Evolutionary conservation across 129 eudicot genomes (phyloP).

Genomic region (Logfia minima): DNA sequence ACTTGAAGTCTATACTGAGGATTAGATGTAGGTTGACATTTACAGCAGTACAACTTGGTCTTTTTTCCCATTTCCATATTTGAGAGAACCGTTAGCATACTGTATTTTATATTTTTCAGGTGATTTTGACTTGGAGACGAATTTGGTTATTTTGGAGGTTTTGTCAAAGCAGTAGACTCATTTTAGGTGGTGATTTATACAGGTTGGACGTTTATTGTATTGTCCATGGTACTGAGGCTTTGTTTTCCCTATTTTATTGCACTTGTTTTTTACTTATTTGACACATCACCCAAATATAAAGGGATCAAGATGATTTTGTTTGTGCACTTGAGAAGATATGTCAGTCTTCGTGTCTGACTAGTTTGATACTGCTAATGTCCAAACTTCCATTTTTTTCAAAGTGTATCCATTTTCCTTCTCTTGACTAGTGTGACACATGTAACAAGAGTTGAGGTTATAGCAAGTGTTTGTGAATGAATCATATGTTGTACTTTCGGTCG

Average conservation of each 20-base stretch:
- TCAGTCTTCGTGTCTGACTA: slow-evolving; percentile 22
- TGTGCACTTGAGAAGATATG: slow-evolving; percentile 23
- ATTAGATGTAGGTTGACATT: not conserved
- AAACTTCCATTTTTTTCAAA: slow-evolving; percentile 23
- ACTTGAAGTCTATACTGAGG: not conserved
- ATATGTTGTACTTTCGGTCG: not conserved
- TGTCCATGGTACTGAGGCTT: slow-evolving; percentile 28
- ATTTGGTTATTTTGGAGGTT: slow-evolving; percentile 30
- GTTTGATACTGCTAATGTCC: slow-evolving; percentile 35
- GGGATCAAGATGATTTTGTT: slow-evolving; percentile 37
- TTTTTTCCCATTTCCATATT: not conserved
- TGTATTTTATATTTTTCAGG: slow-evolving; percentile 16
- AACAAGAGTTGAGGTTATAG: not conserved
- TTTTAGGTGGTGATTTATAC: slow-evolving; percentile 44
- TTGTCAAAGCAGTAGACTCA: slow-evolving; percentile 12
- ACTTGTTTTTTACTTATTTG: slow-evolving; percentile 1
- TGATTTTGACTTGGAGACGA: slow-evolving; percentile 27
- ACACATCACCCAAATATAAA: slow-evolving; percentile 26
- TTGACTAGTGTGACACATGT: not conserved
- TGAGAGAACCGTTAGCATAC: not conserved
- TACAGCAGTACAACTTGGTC: not conserved
- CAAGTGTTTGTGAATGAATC: slow-evolving; percentile 9
- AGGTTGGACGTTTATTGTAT: slow-evolving; percentile 28
- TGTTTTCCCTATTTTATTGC: not conserved
- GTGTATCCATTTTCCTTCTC: not conserved